Conservation (phyloP, 495 filamentous ascomycete species). For the Daldinia concentrica region DNA sequence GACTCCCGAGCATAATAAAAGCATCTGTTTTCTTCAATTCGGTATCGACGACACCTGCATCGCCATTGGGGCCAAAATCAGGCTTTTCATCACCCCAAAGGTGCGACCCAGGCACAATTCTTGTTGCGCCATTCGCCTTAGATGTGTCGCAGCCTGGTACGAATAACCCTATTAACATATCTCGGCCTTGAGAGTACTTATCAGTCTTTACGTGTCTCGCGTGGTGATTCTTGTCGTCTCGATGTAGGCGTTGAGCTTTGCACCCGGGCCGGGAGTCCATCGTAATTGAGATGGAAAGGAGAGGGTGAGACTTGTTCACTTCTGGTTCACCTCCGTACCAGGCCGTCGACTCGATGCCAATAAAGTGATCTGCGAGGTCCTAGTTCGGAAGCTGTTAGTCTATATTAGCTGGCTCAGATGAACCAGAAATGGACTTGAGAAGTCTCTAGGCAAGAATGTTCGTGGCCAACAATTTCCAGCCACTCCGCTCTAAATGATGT, state of each 20-base stretch:
- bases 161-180: slow-evolving; percentile 46
- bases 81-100: slow-evolving; percentile 40
- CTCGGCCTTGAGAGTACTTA: slow-evolving; percentile 26
- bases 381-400: neutral
- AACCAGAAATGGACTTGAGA: no score
- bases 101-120: slow-evolving; percentile 45
- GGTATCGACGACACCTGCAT: slow-evolving; percentile 23
- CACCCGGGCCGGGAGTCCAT: slow-evolving; percentile 41
- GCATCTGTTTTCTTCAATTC: slow-evolving; percentile 44
- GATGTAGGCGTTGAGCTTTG: slow-evolving; percentile 43
- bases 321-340: slow-evolving; percentile 43
- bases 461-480: no score
- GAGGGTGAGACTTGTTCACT: slow-evolving; percentile 36
- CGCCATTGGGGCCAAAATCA: slow-evolving; percentile 22
- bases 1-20: slow-evolving; percentile 42
- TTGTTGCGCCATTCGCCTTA: slow-evolving; percentile 49
- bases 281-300: slow-evolving; percentile 42
- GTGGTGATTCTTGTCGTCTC: slow-evolving; percentile 49
- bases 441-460: no score
- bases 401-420: neutral
- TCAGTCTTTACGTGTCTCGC: slow-evolving; percentile 35
- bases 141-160: slow-evolving; percentile 49
- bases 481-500: neutral
- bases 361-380: slow-evolving; percentile 25
- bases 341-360: slow-evolving; percentile 27